A percentile compares a stretch with the other conserved stretches of the same genome.
These are phyloP conservation scores for Hypoxylon lenormandii DNA, from an alignment of 495 filamentous ascomycete species.

Conservation along the genomic window DNA sequence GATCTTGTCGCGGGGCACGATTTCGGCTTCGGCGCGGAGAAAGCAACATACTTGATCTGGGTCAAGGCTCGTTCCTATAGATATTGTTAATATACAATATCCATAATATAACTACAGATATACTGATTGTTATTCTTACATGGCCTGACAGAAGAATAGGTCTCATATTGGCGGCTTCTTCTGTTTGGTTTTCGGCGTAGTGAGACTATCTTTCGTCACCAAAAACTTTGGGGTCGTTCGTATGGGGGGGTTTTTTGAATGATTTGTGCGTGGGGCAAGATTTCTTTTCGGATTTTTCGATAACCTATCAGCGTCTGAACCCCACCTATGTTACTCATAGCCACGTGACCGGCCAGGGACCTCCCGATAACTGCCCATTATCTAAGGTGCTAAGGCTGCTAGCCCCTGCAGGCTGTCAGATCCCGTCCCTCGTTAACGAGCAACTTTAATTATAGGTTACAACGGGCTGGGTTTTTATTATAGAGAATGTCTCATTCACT, in stretches of 20 bases:
- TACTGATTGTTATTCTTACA: no score
- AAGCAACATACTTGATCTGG: conserved; percentile 83
- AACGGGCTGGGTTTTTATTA: conserved; percentile 5
- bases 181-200: conserved; percentile 8
- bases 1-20: conserved; percentile 40
- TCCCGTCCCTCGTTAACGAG: no score
- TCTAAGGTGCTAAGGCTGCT: no score
- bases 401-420: neutral
- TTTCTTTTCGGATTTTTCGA: conserved; percentile 38
- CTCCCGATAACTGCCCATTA: neutral
- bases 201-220: conserved; percentile 32
- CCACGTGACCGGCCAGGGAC: conserved; percentile 20
- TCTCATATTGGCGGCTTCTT: conserved; percentile 73
- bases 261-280: conserved; percentile 50
- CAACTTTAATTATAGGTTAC: conserved; percentile 5
- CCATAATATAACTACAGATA: no score
- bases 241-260: conserved; percentile 51
- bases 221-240: conserved; percentile 39
- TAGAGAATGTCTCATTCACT: conserved; percentile 9
- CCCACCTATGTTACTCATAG: conserved; percentile 38
- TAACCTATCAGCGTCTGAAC: conserved; percentile 38
- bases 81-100: no score
- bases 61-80: conserved; percentile 91
- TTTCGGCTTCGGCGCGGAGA: conserved; percentile 11
- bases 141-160: conserved; percentile 95